Percentiles rank a stretch among this genome's conserved stretches.
Conservation (phyloP, 768 basidiomycete species). For the Tylopilus felleus region DNA sequence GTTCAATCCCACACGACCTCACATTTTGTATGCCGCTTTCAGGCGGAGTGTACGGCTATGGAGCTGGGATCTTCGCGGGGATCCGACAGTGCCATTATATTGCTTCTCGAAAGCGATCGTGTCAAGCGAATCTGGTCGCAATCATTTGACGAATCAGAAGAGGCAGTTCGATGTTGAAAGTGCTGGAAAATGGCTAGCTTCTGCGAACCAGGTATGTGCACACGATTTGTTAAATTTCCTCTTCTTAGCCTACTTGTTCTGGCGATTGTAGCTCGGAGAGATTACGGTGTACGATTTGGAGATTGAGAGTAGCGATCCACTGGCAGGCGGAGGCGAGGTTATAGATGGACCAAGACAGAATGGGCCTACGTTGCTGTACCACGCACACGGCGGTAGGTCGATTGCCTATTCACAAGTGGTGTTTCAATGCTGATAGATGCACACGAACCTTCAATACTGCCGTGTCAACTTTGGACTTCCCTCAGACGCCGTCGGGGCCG, state of each 20-base stretch:
- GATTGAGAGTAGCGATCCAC: neutral
- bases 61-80: conserved; percentile 75
- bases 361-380: conserved; percentile 37
- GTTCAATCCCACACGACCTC: conserved; percentile 72
- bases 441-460: neutral
- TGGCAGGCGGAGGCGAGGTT: neutral
- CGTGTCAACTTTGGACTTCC: neutral
- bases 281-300: conserved; percentile 58
- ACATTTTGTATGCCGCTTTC: conserved; percentile 77
- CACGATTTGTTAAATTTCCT: neutral
- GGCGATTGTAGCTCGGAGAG: conserved; percentile 46
- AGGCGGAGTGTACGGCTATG: conserved; percentile 58
- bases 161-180: conserved; percentile 74
- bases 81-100: conserved; percentile 42
- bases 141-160: conserved; percentile 66
- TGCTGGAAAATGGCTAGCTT: conserved; percentile 57
- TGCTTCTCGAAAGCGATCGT: conserved; percentile 25
- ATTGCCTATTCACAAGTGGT: neutral
- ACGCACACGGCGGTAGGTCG: conserved; percentile 55
- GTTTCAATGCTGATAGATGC: neutral
- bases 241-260: neutral
- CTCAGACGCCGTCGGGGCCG: conserved; percentile 70
- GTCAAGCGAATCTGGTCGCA: neutral
- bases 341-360: conserved; percentile 11
- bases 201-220: conserved; percentile 62